Conservation (phyloP, 257 asterid species). For the Perilla frutescens region DNA sequence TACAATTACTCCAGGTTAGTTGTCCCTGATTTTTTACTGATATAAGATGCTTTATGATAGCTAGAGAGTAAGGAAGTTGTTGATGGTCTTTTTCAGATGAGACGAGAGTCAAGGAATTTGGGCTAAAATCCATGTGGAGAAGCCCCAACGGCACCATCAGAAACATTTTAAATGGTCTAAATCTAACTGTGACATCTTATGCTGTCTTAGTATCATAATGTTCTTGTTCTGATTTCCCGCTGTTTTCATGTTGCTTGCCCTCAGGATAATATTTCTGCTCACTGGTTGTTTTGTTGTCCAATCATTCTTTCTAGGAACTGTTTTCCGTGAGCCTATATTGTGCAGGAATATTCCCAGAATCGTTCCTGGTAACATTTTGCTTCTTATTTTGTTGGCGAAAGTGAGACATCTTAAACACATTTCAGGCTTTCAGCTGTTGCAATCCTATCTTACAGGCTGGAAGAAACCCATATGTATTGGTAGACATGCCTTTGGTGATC, state of each 20-base stretch:
- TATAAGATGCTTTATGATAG: constrained; percentile 5
- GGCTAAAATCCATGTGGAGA: constrained; percentile 87
- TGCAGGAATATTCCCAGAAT: constrained; percentile 81
- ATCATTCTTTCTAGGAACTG: constrained; percentile 66
- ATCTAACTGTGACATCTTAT: constrained; percentile 14
- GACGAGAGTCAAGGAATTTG: constrained; percentile 83
- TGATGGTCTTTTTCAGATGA: constrained; percentile 61
- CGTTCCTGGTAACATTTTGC: constrained; percentile 68
- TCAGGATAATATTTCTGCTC: constrained; percentile 17
- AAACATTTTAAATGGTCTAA: constrained; percentile 75
- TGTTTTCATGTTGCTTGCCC: constrained; percentile 12
- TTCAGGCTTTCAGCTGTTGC: constrained; percentile 27
- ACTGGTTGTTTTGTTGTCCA: constrained; percentile 20
- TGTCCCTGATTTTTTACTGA: constrained; percentile 23
- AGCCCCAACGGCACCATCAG: constrained; percentile 98
- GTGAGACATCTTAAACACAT: constrained; percentile 22
- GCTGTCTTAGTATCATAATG: constrained; percentile 13
- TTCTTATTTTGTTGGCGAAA: constrained; percentile 31
- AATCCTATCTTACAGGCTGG: constrained; percentile 69
- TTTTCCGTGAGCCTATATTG: constrained; percentile 90
- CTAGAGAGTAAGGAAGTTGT: constrained; percentile 10
- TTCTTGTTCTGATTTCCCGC: constrained; percentile 1
- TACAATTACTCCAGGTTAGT: constrained; percentile 92
- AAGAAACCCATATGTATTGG: constrained; percentile 92
- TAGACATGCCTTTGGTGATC: constrained; percentile 97